Evolutionary conservation across 805 yeast species (phyloP).

Genomic region (Saccharomycopsis fodiens): DNA sequence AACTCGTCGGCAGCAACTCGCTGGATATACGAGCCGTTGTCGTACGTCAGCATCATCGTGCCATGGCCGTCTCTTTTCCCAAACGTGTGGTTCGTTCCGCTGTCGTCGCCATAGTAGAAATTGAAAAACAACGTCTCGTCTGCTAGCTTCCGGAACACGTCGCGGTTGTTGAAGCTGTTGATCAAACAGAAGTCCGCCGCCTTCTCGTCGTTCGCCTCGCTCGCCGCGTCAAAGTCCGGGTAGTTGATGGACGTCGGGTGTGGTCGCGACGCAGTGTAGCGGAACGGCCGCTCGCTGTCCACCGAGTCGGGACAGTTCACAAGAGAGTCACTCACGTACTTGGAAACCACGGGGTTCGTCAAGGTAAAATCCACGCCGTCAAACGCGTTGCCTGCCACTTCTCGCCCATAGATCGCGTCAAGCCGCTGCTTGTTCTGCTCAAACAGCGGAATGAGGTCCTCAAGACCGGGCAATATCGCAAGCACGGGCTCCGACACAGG

Average conservation of each 20-base stretch:
- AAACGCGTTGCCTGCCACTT: conserved; percentile 44
- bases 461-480: conserved; percentile 20
- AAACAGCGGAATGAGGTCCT: conserved; percentile 25
- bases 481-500: conserved; percentile 19
- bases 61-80: background rate
- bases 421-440: conserved; percentile 27
- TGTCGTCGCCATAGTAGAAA: conserved; percentile 56
- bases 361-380: conserved; percentile 32
- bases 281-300: conserved; percentile 78
- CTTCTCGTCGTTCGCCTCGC: conserved; percentile 10
- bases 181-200: conserved; percentile 33
- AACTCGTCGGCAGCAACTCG: conserved; percentile 76
- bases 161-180: conserved; percentile 52
- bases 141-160: conserved; percentile 63
- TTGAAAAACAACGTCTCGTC: conserved; percentile 85
- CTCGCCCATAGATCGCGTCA: conserved; percentile 19
- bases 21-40: conserved; percentile 64
- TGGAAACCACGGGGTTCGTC: conserved; percentile 31
- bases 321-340: conserved; percentile 66
- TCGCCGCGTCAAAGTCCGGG: conserved; percentile 36
- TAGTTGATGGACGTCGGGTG: conserved; percentile 87
- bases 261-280: conserved; percentile 63
- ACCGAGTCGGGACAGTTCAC: conserved; percentile 89
- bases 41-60: conserved; percentile 32
- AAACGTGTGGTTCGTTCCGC: conserved; percentile 7